A percentile compares a stretch with the other conserved stretches of the same genome.
These are phyloP conservation scores for Scheffersomyces lignicola DNA, from an alignment of 1,139 yeast genomes.

Conservation along the genomic window DNA sequence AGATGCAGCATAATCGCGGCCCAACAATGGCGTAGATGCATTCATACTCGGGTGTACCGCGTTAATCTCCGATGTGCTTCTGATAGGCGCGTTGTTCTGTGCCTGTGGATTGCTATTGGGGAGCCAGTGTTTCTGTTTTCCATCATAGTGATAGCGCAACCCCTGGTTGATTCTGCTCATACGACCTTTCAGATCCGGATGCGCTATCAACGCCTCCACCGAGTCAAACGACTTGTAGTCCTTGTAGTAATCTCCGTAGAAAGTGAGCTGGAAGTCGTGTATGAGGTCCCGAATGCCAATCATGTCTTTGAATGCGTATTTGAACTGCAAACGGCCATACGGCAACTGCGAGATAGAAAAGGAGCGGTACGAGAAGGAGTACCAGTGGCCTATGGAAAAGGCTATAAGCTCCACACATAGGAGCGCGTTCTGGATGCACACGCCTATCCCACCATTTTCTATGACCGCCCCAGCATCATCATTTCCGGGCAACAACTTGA, in stretches of 20 bases:
- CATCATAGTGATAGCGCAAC: slow-evolving; percentile 74
- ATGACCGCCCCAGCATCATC: slow-evolving; percentile 21
- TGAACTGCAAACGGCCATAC: slow-evolving; percentile 62
- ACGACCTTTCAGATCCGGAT: slow-evolving; percentile 65
- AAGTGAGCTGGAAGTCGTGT: slow-evolving; percentile 72
- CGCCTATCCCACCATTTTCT: slow-evolving; percentile 43
- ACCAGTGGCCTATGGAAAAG: slow-evolving; percentile 86
- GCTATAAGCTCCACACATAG: slow-evolving; percentile 82
- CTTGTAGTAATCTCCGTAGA: slow-evolving; percentile 69
- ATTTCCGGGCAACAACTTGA: slow-evolving; percentile 48
- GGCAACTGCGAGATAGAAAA: slow-evolving; percentile 64
- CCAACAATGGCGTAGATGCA: slow-evolving; percentile 4
- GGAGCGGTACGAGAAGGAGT: slow-evolving; percentile 77
- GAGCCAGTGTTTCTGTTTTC: slow-evolving; percentile 83
- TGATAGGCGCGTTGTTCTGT: slow-evolving; percentile 16
- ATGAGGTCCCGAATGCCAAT: slow-evolving; percentile 72
- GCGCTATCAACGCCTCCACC: slow-evolving; percentile 68
- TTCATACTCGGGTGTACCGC: slow-evolving; percentile 15
- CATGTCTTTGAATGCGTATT: slow-evolving; percentile 72
- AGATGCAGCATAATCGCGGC: slow-evolving; percentile 29
- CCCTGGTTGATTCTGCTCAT: slow-evolving; percentile 81
- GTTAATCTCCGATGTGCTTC: slow-evolving; percentile 30
- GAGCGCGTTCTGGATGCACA: slow-evolving; percentile 73
- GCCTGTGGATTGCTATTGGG: slow-evolving; percentile 34
- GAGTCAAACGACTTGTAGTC: slow-evolving; percentile 85